phyloP scores from a whole-genome alignment of 2,329 filamentous ascomycete species.

The Claviceps purpurea region DNA sequence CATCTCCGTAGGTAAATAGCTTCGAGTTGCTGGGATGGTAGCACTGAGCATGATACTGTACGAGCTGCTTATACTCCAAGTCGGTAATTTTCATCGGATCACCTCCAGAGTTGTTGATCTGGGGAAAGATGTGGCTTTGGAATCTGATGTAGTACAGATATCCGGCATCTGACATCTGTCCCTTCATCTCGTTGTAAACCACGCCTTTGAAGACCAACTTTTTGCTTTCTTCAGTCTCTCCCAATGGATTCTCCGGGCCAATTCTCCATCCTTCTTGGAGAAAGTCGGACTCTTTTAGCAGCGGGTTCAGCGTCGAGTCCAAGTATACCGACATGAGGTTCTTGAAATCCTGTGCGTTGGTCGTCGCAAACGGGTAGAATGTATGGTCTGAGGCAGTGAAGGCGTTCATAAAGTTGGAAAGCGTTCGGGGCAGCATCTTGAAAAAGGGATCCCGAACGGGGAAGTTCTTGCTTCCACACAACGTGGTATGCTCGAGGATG shows the following conservation, averaged over 20 bases:
- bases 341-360: constrained; percentile 86
- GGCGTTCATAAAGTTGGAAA: constrained; percentile 99
- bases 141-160: constrained; percentile 95
- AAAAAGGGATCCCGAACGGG: constrained; percentile 99
- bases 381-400: constrained; percentile 95
- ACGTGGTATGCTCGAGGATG: constrained; percentile 92
- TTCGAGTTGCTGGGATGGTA: constrained; percentile 98
- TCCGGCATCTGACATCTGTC: constrained; percentile 92
- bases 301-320: constrained; percentile 80
- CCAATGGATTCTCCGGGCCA: constrained; percentile 74
- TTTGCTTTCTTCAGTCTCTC: constrained; percentile 43
- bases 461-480: constrained; percentile 90
- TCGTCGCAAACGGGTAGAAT: constrained; percentile 95
- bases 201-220: constrained; percentile 90
- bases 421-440: constrained; percentile 94
- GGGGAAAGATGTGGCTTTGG: constrained; percentile 86
- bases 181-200: constrained; percentile 99
- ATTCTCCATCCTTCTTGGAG: constrained; percentile 95
- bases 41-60: constrained; percentile 77
- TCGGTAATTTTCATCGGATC: constrained; percentile 95
- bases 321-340: constrained; percentile 96
- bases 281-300: constrained; percentile 85
- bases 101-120: constrained; percentile 91
- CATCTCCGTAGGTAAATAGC: constrained; percentile 87
- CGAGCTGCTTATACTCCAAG: constrained; percentile 79